Evolutionary conservation across 441 rosid genomes (phyloP).

Genomic region (Gossypium schwendimanii): DNA sequence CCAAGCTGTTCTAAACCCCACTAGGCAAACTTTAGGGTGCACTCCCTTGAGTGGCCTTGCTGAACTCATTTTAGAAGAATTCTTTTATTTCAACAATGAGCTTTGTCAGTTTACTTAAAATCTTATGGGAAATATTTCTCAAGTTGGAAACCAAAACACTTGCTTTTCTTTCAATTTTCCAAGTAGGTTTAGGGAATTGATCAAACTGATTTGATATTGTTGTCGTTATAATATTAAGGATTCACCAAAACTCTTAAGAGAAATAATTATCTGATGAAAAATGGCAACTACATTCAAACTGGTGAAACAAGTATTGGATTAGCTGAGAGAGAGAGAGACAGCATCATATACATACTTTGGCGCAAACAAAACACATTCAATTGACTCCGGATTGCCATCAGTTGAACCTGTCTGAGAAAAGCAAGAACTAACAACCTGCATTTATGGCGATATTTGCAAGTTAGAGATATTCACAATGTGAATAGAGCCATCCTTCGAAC

Average conservation of each 20-base stretch:
- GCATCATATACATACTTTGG: constrained; percentile 36
- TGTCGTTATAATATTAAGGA: background rate
- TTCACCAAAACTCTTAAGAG: background rate
- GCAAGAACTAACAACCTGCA: constrained; percentile 79
- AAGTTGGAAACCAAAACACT: background rate
- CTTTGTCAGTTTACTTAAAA: background rate
- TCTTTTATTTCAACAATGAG: background rate
- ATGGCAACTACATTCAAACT: background rate
- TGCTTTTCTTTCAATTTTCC: too few relatives aligned
- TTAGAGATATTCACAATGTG: constrained; percentile 45
- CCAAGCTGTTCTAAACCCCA: background rate
- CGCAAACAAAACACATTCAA: constrained; percentile 64
- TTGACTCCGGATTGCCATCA: constrained; percentile 53
- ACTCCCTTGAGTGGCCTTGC: background rate
- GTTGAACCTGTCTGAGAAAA: constrained; percentile 57
- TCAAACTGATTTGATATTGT: background rate
- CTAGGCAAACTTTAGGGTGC: background rate
- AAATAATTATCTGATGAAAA: background rate
- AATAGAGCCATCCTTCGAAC: constrained; percentile 57
- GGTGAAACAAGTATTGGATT: background rate
- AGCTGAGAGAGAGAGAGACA: background rate
- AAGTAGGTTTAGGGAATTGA: background rate
- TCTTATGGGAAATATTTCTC: background rate
- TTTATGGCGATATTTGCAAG: constrained; percentile 9
- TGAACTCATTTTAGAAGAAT: background rate